phyloP scores from a whole-genome alignment of 2,329 filamentous ascomycete species.

The Ramularia endophylla region DNA sequence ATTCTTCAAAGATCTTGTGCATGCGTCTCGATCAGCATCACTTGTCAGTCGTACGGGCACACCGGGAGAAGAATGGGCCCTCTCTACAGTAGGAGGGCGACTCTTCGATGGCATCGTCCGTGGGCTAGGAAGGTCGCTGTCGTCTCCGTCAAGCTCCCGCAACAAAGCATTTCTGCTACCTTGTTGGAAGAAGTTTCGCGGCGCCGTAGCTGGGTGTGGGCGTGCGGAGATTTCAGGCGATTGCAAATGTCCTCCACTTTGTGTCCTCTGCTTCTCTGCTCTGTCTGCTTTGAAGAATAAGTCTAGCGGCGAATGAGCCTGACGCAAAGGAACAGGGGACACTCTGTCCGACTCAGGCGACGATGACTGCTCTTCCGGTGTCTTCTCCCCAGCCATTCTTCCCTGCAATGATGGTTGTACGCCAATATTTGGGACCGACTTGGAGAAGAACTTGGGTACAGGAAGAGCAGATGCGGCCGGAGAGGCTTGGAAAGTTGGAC shows the following conservation, averaged over 20 bases:
- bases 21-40: constrained; percentile 48
- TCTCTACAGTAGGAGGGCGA: constrained; percentile 26
- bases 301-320: constrained; percentile 73
- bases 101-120: constrained; percentile 17
- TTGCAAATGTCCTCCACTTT: constrained; percentile 48
- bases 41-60: constrained; percentile 1
- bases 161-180: constrained; percentile 55
- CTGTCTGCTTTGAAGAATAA: constrained; percentile 85
- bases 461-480: constrained; percentile 86
- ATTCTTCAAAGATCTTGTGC: constrained; percentile 40
- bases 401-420: constrained; percentile 40
- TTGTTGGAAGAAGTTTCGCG: constrained; percentile 19
- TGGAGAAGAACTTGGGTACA: constrained; percentile 81
- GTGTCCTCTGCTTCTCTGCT: constrained; percentile 63
- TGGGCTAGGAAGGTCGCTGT: constrained; percentile 19
- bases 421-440: constrained; percentile 61
- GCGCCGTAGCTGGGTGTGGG: constrained; percentile 25
- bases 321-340: constrained; percentile 40
- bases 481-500: constrained; percentile 90
- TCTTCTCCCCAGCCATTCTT: constrained; percentile 37
- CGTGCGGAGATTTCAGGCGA: constrained; percentile 44
- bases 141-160: constrained; percentile 60
- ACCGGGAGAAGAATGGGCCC: constrained; percentile 25
- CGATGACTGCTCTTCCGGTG: constrained; percentile 42
- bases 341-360: constrained; percentile 42